Percentiles rank a stretch among this genome's conserved stretches.
Evolutionary conservation across 75 land plant species (phyloP).

Genomic region (Cupressus sempervirens): DNA sequence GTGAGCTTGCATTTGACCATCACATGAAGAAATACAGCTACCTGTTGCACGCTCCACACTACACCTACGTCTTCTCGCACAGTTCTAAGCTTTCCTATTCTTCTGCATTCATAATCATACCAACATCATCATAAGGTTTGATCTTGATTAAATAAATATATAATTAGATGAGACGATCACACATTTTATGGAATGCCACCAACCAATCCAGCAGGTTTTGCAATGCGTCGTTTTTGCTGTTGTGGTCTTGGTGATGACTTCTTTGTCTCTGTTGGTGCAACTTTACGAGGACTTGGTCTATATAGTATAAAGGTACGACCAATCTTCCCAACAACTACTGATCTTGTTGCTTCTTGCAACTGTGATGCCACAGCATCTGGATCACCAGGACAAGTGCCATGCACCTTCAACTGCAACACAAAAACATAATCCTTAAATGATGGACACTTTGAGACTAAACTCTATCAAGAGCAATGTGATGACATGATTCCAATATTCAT

Average conservation of each 20-base stretch:
- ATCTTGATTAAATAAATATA: background rate
- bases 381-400: conserved; percentile 64
- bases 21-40: background rate
- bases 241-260: conserved; percentile 14
- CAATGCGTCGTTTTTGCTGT: background rate
- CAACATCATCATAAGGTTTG: background rate
- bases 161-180: background rate
- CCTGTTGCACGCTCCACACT: background rate
- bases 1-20: background rate
- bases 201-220: conserved; percentile 3
- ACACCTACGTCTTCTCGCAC: background rate
- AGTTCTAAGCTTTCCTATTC: background rate
- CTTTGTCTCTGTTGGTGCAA: conserved; percentile 35
- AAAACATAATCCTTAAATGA: background rate
- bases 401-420: conserved; percentile 59
- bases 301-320: conserved; percentile 70
- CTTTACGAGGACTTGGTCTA: conserved; percentile 65
- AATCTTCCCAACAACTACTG: conserved; percentile 65
- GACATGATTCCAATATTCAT: background rate
- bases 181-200: background rate
- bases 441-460: background rate
- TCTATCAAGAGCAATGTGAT: background rate
- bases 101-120: conserved; percentile 4
- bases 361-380: conserved; percentile 42
- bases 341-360: conserved; percentile 61